Evolutionary conservation across 352 stramenopile species (phyloP).

Genomic region (Thalassiosira mediterranea): DNA sequence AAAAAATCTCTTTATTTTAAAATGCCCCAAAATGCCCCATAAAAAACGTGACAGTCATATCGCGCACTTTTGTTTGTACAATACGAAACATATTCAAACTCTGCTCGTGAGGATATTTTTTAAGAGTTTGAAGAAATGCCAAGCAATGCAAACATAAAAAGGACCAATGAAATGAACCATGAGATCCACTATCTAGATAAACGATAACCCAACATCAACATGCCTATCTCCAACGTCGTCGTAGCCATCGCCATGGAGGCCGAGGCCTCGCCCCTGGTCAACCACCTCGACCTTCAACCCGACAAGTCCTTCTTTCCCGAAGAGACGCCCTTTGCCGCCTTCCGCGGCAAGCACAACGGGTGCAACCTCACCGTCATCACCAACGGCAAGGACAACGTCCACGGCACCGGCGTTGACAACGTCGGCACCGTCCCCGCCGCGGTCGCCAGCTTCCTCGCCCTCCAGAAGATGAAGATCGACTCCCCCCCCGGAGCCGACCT

Average conservation of each 20-base stretch:
- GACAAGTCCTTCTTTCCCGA: conserved; percentile 66
- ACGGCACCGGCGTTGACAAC: conserved; percentile 81
- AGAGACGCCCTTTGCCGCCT: conserved; percentile 73
- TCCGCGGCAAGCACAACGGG: conserved; percentile 63
- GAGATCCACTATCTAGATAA: no score
- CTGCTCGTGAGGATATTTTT: no score
- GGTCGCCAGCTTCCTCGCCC: conserved; percentile 69
- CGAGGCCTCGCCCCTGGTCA: conserved; percentile 78
- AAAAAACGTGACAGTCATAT: no score
- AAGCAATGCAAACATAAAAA: no score
- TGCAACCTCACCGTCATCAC: conserved; percentile 80
- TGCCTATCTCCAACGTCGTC: conserved; percentile 53
- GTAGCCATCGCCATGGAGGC: conserved; percentile 85
- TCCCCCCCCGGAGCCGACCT: conserved; percentile 52
- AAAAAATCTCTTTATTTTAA: no score
- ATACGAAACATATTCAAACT: no score
- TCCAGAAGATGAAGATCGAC: conserved; percentile 58
- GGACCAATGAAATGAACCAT: no score
- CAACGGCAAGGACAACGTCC: conserved; percentile 74
- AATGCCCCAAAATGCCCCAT: no score
- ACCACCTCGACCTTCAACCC: conserved; percentile 64
- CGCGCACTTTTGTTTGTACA: no score
- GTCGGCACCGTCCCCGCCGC: conserved; percentile 76
- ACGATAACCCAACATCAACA: conserved; percentile 10
- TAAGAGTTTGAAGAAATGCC: no score